These are phyloP conservation scores for Erodium maritimum DNA, from an alignment of 345 rosid genomes.

Conservation along the genomic window DNA sequence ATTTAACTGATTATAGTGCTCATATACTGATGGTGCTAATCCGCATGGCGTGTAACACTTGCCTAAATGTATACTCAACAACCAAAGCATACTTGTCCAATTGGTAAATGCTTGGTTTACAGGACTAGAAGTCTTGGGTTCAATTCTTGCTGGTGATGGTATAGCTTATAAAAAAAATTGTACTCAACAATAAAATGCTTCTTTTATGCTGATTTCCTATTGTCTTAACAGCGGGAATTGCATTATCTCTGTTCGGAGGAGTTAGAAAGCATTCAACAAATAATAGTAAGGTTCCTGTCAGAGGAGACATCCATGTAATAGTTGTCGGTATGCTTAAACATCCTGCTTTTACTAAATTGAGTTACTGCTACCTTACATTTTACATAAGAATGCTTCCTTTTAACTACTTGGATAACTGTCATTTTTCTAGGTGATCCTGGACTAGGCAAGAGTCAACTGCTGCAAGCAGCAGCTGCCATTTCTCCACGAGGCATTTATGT, in stretches of 20 bases:
- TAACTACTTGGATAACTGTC: constrained; percentile 2
- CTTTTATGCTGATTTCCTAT: neutral
- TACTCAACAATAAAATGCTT: neutral
- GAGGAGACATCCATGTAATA: constrained; percentile 98
- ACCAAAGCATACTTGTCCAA: too few relatives aligned
- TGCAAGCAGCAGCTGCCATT: constrained; percentile 92
- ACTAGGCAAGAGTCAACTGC: constrained; percentile 92
- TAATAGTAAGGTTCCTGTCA: constrained; percentile 87
- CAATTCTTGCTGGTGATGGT: too few relatives aligned
- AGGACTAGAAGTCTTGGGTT: too few relatives aligned
- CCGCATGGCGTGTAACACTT: too few relatives aligned
- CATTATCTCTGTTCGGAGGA: constrained; percentile 89
- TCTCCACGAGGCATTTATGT: constrained; percentile 97
- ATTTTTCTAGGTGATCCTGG: constrained; percentile 87
- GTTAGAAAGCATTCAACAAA: constrained; percentile 87
- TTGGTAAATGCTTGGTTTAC: too few relatives aligned
- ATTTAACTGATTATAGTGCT: neutral
- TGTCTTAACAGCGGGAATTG: constrained; percentile 68
- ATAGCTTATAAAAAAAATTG: too few relatives aligned
- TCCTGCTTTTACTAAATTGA: neutral
- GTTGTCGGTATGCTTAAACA: constrained; percentile 62
- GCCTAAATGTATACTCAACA: neutral
- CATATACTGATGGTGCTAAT: neutral
- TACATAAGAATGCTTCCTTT: neutral
- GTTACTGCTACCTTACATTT: neutral